phyloP scores from a whole-genome alignment of 2,329 filamentous ascomycete species.

The Diaporthe longicolla region DNA sequence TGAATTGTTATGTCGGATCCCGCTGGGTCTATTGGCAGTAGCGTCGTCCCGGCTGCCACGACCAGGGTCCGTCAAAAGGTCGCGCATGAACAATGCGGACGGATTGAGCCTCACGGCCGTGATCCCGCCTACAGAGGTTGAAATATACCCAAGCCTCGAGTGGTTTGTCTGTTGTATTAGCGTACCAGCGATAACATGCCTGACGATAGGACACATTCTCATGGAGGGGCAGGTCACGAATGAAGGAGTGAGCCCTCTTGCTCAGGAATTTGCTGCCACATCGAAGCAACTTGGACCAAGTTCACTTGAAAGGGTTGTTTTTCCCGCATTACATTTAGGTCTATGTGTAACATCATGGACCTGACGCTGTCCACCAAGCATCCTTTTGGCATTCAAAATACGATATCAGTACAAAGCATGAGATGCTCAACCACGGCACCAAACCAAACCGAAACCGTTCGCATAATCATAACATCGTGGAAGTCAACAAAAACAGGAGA shows the following conservation, averaged over 20 bases:
- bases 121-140: constrained; percentile 3
- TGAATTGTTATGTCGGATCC: neutral
- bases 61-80: neutral
- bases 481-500: neutral
- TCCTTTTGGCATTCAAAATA: constrained; percentile 9
- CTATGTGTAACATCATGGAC: constrained; percentile 16
- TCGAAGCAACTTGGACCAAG: neutral
- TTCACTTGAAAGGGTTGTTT: neutral
- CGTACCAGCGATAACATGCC: neutral
- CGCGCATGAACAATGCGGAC: constrained; percentile 20
- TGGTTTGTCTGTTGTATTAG: constrained; percentile 22
- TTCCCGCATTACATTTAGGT: constrained; percentile 26
- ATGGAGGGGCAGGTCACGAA: neutral
- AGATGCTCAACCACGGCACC: neutral
- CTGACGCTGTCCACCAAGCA: constrained; percentile 33
- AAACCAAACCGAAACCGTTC: constrained; percentile 6
- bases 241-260: accelerated
- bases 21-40: constrained; percentile 15
- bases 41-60: neutral
- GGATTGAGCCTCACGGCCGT: constrained; percentile 26
- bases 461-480: constrained; percentile 40
- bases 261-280: neutral
- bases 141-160: constrained; percentile 14
- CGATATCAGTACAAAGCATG: constrained; percentile 17
- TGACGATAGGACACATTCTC: neutral